Evolutionary conservation across 2,329 filamentous ascomycete genomes (phyloP).

Genomic region (Orbilia brochopaga): DNA sequence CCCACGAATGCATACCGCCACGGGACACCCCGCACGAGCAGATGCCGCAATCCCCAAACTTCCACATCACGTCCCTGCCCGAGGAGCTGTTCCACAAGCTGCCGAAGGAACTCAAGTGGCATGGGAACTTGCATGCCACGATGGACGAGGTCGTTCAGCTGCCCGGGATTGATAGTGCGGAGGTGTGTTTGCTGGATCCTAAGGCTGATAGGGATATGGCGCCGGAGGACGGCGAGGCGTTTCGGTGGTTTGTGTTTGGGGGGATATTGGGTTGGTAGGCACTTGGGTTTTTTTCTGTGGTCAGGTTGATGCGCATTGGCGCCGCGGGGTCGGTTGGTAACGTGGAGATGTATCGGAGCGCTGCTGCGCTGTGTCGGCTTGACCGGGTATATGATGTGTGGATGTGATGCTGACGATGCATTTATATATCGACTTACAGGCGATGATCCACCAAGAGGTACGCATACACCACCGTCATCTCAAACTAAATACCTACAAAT

Average conservation of each 20-base stretch:
- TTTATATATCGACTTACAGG: constrained; percentile 63
- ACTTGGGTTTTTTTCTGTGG: constrained; percentile 31
- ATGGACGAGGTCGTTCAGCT: constrained; percentile 80
- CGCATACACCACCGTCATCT: constrained; percentile 54
- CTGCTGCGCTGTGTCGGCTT: not conserved
- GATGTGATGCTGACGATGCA: constrained; percentile 3
- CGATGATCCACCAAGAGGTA: constrained; percentile 91
- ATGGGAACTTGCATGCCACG: constrained; percentile 72
- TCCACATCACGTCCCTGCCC: constrained; percentile 83
- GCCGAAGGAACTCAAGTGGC: constrained; percentile 65
- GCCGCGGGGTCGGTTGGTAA: not conserved
- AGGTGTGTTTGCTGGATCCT: constrained; percentile 88
- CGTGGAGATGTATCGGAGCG: not conserved
- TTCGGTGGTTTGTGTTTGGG: constrained; percentile 93
- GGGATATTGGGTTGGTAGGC: constrained; percentile 79
- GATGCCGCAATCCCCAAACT: constrained; percentile 62
- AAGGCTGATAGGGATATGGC: constrained; percentile 78
- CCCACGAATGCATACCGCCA: constrained; percentile 70
- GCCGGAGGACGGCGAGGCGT: constrained; percentile 79
- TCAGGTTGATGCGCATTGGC: not conserved
- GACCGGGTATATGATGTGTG: not conserved
- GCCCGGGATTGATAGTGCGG: constrained; percentile 71
- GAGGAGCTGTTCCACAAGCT: constrained; percentile 64
- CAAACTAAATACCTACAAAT: constrained; percentile 32
- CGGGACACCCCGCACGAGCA: not conserved